Conservation (phyloP, 352 stramenopile genomes). For the Pythium oligandrum region DNA sequence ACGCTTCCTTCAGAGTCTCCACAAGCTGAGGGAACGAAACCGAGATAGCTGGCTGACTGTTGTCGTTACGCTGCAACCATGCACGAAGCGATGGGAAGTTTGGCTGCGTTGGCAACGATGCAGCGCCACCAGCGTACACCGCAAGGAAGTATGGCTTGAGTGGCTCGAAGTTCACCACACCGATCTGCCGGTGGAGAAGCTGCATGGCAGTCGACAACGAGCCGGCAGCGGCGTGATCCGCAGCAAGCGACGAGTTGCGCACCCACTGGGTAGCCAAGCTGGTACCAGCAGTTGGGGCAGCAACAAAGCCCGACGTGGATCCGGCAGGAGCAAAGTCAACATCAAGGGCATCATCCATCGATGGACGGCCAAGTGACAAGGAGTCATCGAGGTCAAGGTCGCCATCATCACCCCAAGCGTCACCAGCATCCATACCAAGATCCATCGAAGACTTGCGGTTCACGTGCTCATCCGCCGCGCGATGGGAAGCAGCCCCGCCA, state of each 20-base stretch:
- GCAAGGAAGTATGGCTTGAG: slow-evolving; percentile 90
- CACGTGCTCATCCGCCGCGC: slow-evolving; percentile 35
- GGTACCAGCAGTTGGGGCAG: slow-evolving; percentile 85
- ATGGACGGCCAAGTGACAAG: slow-evolving; percentile 40
- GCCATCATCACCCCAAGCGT: slow-evolving; percentile 79
- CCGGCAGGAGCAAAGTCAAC: slow-evolving; percentile 37
- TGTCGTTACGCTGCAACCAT: slow-evolving; percentile 85
- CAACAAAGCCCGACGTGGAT: slow-evolving; percentile 75
- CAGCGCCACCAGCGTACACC: slow-evolving; percentile 73
- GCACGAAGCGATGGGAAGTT: slow-evolving; percentile 67
- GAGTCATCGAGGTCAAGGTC: slow-evolving; percentile 85
- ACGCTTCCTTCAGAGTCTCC: slow-evolving; percentile 92
- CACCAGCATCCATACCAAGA: slow-evolving; percentile 63
- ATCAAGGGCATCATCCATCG: slow-evolving; percentile 50
- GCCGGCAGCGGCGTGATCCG: slow-evolving; percentile 96
- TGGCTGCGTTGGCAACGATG: slow-evolving; percentile 83
- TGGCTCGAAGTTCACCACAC: slow-evolving; percentile 96
- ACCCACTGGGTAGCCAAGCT: slow-evolving; percentile 91
- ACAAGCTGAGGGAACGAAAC: slow-evolving; percentile 90
- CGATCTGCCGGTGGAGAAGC: slow-evolving; percentile 98
- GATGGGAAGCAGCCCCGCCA: slow-evolving; percentile 10
- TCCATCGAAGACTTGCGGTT: slow-evolving; percentile 71
- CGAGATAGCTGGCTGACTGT: slow-evolving; percentile 83
- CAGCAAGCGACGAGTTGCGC: slow-evolving; percentile 95
- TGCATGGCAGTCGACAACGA: slow-evolving; percentile 96